Conservation (phyloP, 75 land plant genomes). For the Pinus albicaulis region DNA sequence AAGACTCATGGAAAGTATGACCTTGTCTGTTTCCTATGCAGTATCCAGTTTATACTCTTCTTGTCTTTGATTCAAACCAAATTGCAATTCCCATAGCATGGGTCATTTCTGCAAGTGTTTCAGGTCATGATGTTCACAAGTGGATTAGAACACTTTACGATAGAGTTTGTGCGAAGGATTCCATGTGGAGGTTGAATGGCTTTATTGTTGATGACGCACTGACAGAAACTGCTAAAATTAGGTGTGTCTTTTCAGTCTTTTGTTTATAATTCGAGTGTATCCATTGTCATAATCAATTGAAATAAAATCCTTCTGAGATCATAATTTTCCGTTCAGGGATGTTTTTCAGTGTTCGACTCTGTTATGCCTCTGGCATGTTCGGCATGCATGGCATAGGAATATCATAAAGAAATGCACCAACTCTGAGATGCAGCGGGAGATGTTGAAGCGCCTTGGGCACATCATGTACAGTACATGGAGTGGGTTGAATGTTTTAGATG, state of each 20-base stretch:
- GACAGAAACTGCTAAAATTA: constrained; percentile 53
- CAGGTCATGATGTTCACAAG: constrained; percentile 32
- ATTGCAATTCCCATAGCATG: constrained; percentile 81
- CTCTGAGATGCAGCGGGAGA: constrained; percentile 28
- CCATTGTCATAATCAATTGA: background rate
- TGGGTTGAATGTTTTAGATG: constrained; percentile 16
- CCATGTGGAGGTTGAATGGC: constrained; percentile 70
- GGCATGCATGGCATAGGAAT: constrained; percentile 78
- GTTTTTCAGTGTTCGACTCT: constrained; percentile 64
- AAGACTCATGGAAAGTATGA: constrained; percentile 2
- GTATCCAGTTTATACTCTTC: constrained; percentile 62
- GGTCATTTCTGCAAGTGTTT: constrained; percentile 50
- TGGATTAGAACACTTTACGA: constrained; percentile 70
- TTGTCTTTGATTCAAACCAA: constrained; percentile 70
- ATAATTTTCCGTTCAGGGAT: constrained; percentile 37
- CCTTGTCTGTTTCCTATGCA: constrained; percentile 17
- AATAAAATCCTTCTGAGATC: background rate
- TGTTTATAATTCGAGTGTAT: background rate
- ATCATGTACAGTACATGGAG: constrained; percentile 36
- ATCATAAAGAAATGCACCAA: constrained; percentile 47
- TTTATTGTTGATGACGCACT: constrained; percentile 76
- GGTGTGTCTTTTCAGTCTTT: constrained; percentile 24
- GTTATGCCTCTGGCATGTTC: constrained; percentile 67
- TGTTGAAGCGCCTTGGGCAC: constrained; percentile 51
- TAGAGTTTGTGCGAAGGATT: constrained; percentile 50